Evolutionary conservation across 2,329 filamentous ascomycete genomes (phyloP), one percentile per base, ranked within the genome.

Genomic region (Colletotrichum falcatum): DNA sequence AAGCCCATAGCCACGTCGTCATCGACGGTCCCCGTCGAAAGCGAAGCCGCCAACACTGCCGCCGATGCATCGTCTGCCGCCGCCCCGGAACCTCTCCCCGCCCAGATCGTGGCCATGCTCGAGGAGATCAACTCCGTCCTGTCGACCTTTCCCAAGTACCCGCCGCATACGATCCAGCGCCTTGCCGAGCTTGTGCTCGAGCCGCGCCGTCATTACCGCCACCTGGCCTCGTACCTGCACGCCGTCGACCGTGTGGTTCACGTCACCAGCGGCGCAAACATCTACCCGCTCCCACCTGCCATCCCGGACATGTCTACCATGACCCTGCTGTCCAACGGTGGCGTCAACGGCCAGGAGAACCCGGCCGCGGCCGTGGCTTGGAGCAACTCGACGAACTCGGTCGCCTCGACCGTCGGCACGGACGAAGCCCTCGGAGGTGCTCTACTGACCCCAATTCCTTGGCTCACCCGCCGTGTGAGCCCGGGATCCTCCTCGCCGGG

Each of bases 391-490:
- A 86, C 77, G 73, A 81, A 81, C 73, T 79, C 78, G n/a, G 74
- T 80, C 2, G 74, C 78, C 1, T 77, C 78, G 2, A 79, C 81
- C 0, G 83, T 95, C 8, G 95, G 94, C 2, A 94, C 92, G 59
- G 95, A 98, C 76, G 95, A 98, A 79, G 92, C 92, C 16, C 84
- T 98, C 1, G 95, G 95, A 28, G 96, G 96, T 8, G 96, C 96
- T 0, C 85, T 98, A 23, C 85, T 99, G 60, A 98, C 95, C 1
- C 96, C 95, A 0, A 98, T 99, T 67, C 93, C 95, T 0, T 99
- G 96, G 96, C 83, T 98, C 61, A 85, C 81, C 33, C 81, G 83
- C 49, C 77, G 74, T 46, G 73, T 30, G 72, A 74, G 67, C 35
- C 71, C 60, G 72, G 74, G 35, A 48, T 74, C 39, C 72, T 74